phyloP scores from a whole-genome alignment of 768 basidiomycete genomes.

The Suillus alpinus region DNA sequence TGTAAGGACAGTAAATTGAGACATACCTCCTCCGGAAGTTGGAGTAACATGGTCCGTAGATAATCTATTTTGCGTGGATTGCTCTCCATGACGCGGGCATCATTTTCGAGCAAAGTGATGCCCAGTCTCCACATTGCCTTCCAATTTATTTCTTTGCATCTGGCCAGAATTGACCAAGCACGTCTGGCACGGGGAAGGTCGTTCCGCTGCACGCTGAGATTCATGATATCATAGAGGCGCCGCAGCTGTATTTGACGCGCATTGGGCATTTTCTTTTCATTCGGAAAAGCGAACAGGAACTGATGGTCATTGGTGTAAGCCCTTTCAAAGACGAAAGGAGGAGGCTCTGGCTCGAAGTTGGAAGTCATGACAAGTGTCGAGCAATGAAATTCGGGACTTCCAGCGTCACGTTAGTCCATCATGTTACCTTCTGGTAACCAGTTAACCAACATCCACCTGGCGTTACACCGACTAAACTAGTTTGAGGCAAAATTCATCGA shows the following conservation, averaged over 20 bases:
- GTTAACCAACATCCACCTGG: conserved; percentile 2
- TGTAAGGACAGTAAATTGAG: conserved; percentile 1
- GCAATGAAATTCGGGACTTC: neutral
- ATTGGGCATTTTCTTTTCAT: conserved; percentile 46
- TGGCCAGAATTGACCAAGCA: conserved; percentile 72
- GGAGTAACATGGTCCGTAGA: conserved; percentile 69
- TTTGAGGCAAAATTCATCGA: neutral
- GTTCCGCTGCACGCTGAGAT: conserved; percentile 64
- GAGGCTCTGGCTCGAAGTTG: neutral
- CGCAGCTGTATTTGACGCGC: conserved; percentile 71
- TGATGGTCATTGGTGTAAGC: conserved; percentile 27
- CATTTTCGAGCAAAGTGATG: conserved; percentile 49
- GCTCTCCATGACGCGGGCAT: conserved; percentile 25
- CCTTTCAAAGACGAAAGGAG: neutral
- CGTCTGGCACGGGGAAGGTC: conserved; percentile 62
- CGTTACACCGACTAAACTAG: neutral
- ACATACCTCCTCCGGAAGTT: conserved; percentile 62
- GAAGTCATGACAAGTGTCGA: neutral
- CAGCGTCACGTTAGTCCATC: neutral
- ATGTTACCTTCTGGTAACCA: neutral
- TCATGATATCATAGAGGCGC: conserved; percentile 71
- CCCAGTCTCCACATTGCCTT: conserved; percentile 66
- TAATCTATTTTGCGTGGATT: conserved; percentile 49
- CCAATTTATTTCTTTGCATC: conserved; percentile 81
- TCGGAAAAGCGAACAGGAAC: conserved; percentile 65